Conservation (phyloP, 192 early-diverging fungal species). For the Coemansia sp. region DNA sequence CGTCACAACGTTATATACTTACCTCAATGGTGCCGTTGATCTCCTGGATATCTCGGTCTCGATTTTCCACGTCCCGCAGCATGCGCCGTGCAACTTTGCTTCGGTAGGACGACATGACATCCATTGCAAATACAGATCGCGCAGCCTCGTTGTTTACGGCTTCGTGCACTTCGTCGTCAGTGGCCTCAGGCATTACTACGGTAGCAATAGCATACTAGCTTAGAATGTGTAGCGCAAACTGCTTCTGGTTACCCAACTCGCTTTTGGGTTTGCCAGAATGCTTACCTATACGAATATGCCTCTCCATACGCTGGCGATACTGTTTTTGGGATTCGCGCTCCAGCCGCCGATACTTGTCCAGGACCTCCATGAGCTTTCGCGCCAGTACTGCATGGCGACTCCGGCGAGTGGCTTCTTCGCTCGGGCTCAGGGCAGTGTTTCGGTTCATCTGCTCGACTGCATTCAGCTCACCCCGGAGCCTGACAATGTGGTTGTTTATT, state of each 20-base stretch:
- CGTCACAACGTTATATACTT: conserved; percentile 1
- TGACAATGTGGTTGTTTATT: conserved; percentile 34
- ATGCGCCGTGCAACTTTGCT: conserved; percentile 40
- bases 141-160: conserved; percentile 33
- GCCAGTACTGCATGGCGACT: conserved; percentile 37
- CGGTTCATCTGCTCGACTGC: conserved; percentile 42
- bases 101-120: conserved; percentile 44
- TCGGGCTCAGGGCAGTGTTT: conserved; percentile 23
- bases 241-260: too few species aligned
- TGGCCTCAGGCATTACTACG: conserved; percentile 44
- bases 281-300: conserved; percentile 50
- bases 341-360: conserved; percentile 43
- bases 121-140: conserved; percentile 49
- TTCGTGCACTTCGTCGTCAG: conserved; percentile 40
- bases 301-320: conserved; percentile 44
- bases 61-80: conserved; percentile 46
- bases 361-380: conserved; percentile 33
- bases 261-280: neutral
- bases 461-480: conserved; percentile 37
- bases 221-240: too few species aligned
- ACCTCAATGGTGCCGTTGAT: conserved; percentile 42
- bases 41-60: conserved; percentile 40
- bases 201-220: neutral
- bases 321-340: conserved; percentile 46
- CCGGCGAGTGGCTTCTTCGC: conserved; percentile 41